A percentile compares a stretch with the other conserved stretches of the same genome.
Conservation (phyloP, 306 rosid genomes). For the Trifolium pratense region DNA sequence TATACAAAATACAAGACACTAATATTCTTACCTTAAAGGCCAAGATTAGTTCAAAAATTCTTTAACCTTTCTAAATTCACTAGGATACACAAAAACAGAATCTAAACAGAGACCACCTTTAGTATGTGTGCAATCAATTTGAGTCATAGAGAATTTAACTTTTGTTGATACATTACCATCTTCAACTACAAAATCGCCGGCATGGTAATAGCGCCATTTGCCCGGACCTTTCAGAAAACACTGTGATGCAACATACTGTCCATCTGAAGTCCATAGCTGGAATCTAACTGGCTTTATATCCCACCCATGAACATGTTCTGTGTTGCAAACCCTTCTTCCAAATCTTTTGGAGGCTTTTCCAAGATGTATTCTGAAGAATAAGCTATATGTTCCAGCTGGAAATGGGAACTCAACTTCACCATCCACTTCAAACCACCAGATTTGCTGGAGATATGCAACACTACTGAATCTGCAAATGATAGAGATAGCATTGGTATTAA, state of each 20-base stretch:
- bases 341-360: conserved; percentile 72
- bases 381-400: conserved; percentile 82
- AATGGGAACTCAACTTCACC: conserved; percentile 93
- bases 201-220: conserved; percentile 76
- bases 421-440: conserved; percentile 99
- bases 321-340: conserved; percentile 74
- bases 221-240: conserved; percentile 72
- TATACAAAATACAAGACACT: conserved; percentile 8
- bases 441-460: conserved; percentile 91
- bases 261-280: conserved; percentile 90
- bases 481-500: conserved; percentile 25
- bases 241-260: conserved; percentile 69
- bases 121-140: conserved; percentile 96
- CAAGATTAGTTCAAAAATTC: conserved; percentile 56
- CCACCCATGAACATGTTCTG: conserved; percentile 93
- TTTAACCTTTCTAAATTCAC: conserved; percentile 59
- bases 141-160: conserved; percentile 87
- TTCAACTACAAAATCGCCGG: conserved; percentile 77
- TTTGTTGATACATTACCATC: conserved; percentile 59
- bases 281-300: conserved; percentile 79
- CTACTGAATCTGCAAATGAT: conserved; percentile 58
- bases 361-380: conserved; percentile 75
- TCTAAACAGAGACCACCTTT: conserved; percentile 97
- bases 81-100: conserved; percentile 73
- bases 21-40: conserved; percentile 35